These are phyloP conservation scores for Aquanectria penicillioides DNA, from an alignment of 2,329 filamentous ascomycete genomes.

Conservation along the genomic window DNA sequence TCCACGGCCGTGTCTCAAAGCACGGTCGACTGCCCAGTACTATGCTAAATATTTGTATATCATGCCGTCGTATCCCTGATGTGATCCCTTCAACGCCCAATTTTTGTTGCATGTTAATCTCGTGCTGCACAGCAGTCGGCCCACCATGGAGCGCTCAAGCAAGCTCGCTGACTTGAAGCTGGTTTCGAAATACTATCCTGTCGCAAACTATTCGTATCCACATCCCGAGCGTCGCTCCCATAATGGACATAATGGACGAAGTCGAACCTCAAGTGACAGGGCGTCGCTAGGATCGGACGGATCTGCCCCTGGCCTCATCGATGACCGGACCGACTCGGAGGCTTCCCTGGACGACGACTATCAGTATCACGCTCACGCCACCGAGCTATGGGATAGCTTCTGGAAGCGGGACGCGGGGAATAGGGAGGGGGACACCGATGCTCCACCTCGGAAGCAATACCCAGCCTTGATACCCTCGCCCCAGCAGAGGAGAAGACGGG, in stretches of 20 bases:
- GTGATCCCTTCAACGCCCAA: constrained; percentile 30
- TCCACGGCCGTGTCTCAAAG: constrained; percentile 41
- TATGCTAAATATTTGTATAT: constrained; percentile 42
- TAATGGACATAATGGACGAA: constrained; percentile 36
- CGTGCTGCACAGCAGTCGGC: constrained; percentile 28
- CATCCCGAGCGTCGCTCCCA: constrained; percentile 38
- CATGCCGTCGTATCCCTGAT: constrained; percentile 42
- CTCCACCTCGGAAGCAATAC: constrained; percentile 42
- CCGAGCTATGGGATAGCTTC: constrained; percentile 63
- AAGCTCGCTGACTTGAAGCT: constrained; percentile 51
- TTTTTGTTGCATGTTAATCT: constrained; percentile 37
- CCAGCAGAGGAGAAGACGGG: constrained; percentile 32
- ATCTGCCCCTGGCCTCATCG: constrained; percentile 60
- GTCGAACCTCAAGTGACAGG: constrained; percentile 43
- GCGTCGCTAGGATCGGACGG: constrained; percentile 58
- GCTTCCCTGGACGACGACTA: constrained; percentile 61
- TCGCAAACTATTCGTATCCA: constrained; percentile 55
- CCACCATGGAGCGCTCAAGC: constrained; percentile 49
- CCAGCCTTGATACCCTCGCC: constrained; percentile 45
- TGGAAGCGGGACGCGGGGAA: constrained; percentile 46
- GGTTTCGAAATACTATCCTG: constrained; percentile 51
- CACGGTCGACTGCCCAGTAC: constrained; percentile 32
- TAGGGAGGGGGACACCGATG: constrained; percentile 24
- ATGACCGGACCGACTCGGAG: constrained; percentile 62
- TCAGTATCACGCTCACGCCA: constrained; percentile 56